These are phyloP conservation scores for Geosmithia flava DNA, from an alignment of 2,329 filamentous ascomycete genomes.

Conservation along the genomic window DNA sequence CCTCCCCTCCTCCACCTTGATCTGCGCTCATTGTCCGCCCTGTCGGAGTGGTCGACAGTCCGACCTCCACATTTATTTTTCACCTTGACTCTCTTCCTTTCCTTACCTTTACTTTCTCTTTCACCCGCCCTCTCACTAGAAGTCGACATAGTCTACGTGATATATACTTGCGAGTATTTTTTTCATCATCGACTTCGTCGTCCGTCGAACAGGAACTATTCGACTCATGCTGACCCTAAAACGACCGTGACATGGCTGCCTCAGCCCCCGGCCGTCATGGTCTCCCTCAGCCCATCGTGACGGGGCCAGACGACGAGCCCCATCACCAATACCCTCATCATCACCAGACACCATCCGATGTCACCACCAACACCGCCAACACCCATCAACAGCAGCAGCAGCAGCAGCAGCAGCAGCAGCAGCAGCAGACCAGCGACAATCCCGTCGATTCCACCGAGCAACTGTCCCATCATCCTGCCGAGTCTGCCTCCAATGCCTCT, in stretches of 20 bases:
- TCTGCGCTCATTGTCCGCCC: not conserved
- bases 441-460: not conserved
- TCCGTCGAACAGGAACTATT: no score
- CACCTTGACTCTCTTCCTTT: not conserved
- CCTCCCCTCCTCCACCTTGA: not conserved
- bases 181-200: no score
- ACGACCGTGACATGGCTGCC: not conserved
- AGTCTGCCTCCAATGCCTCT: not conserved
- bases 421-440: no score
- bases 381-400: no score
- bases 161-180: no score
- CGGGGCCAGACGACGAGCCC: not conserved
- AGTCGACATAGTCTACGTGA: no score
- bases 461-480: not conserved
- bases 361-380: not conserved
- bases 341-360: not conserved
- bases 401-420: no score
- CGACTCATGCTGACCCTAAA: not conserved
- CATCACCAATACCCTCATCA: not conserved
- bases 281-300: not conserved
- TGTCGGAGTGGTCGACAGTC: not conserved
- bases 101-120: not conserved
- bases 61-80: not conserved
- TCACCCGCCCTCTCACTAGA: not conserved
- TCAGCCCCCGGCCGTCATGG: not conserved